These are phyloP conservation scores for Brassica cretica DNA, from an alignment of 345 rosid genomes.

Conservation along the genomic window DNA sequence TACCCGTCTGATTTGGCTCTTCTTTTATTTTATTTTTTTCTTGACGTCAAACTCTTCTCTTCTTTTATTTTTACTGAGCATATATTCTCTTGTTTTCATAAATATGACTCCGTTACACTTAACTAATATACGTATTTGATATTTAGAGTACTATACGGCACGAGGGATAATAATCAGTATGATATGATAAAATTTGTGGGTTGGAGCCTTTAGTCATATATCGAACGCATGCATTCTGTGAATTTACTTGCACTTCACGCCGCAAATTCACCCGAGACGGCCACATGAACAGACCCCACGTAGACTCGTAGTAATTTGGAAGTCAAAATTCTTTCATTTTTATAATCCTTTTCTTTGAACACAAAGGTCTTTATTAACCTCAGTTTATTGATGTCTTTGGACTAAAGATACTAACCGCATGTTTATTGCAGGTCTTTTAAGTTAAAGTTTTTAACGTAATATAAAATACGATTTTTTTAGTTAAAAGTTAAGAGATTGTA, in stretches of 20 bases:
- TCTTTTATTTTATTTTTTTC: background rate
- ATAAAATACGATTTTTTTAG: too few species aligned
- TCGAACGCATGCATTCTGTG: background rate
- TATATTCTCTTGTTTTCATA: background rate
- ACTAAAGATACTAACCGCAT: conserved; percentile 6
- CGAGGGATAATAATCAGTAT: background rate
- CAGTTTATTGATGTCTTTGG: conserved; percentile 1
- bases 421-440: too few species aligned
- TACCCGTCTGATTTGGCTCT: background rate
- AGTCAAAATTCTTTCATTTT: conserved; percentile 15
- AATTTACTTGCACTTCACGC: conserved; percentile 35
- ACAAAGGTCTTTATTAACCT: background rate
- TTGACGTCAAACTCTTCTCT: background rate
- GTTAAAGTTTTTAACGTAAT: too few species aligned
- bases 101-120: background rate
- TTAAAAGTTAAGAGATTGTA: too few species aligned
- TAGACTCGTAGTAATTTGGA: background rate
- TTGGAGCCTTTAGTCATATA: background rate
- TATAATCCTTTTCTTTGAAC: background rate
- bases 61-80: background rate
- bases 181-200: background rate
- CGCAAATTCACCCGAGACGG: conserved; percentile 22
- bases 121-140: background rate
- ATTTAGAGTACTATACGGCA: background rate
- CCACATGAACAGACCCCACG: conserved; percentile 22